Percentiles rank a stretch among this genome's conserved stretches.
phyloP scores from a whole-genome alignment of 208 protist species.

The Lotmaria passim region DNA sequence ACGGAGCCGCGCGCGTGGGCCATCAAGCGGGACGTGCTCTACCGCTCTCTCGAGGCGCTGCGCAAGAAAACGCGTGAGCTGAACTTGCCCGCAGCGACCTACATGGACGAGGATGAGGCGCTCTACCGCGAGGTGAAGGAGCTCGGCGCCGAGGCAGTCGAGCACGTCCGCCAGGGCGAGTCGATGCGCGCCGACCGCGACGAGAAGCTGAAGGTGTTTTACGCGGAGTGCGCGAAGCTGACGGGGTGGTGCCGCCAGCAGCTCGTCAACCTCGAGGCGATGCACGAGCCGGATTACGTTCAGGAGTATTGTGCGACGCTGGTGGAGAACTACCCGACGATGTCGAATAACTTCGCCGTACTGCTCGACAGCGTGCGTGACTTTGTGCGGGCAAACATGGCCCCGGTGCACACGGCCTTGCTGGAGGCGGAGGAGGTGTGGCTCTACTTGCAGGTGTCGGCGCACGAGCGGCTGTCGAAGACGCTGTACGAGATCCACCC shows the following conservation, averaged over 20 bases:
- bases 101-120: constrained; percentile 39
- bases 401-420: constrained; percentile 62
- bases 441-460: constrained; percentile 81
- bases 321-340: constrained; percentile 77
- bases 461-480: constrained; percentile 74
- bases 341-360: constrained; percentile 81
- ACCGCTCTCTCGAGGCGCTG: constrained; percentile 28
- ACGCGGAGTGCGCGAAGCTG: constrained; percentile 65
- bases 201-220: constrained; percentile 50
- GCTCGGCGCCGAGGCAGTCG: constrained; percentile 42
- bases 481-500: constrained; percentile 87
- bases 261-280: constrained; percentile 83
- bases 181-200: constrained; percentile 42
- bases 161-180: constrained; percentile 40
- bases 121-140: constrained; percentile 47
- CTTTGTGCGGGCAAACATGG: constrained; percentile 59
- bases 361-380: constrained; percentile 64
- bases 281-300: constrained; percentile 86
- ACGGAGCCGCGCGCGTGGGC: constrained; percentile 45
- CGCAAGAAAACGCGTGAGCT: constrained; percentile 28
- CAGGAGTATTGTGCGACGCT: constrained; percentile 88
- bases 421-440: constrained; percentile 84
- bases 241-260: constrained; percentile 87
- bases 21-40: constrained; percentile 35
- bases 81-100: constrained; percentile 16